Evolutionary conservation across 768 basidiomycete genomes (phyloP).

Genomic region (Chalciporus chontae): DNA sequence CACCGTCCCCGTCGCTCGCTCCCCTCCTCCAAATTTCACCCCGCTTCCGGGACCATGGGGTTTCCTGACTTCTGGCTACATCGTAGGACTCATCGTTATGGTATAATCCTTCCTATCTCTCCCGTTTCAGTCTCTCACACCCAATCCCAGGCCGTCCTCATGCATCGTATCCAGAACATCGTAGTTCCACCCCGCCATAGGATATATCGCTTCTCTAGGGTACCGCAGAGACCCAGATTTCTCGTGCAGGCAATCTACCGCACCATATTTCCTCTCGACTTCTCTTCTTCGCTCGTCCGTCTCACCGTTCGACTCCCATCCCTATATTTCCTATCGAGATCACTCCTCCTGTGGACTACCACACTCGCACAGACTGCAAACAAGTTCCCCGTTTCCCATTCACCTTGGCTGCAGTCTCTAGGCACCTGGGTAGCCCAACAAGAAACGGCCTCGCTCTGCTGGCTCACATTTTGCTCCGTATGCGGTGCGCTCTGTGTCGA

Average conservation of each 20-base stretch:
- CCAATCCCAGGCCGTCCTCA: slow-evolving; percentile 50
- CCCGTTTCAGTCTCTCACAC: not conserved
- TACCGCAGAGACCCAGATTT: slow-evolving; percentile 24
- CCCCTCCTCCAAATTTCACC: slow-evolving; percentile 10
- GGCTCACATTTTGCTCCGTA: slow-evolving; percentile 68
- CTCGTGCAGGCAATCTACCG: slow-evolving; percentile 29
- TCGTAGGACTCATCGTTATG: slow-evolving; percentile 62
- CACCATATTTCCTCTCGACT: slow-evolving; percentile 59
- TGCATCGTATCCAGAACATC: slow-evolving; percentile 77
- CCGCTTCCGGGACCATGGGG: slow-evolving; percentile 60
- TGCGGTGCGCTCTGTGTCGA: slow-evolving; percentile 65
- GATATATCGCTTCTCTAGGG: slow-evolving; percentile 10
- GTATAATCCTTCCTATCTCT: slow-evolving; percentile 33
- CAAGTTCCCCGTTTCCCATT: slow-evolving; percentile 34
- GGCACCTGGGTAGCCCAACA: slow-evolving; percentile 44
- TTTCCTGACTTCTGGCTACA: slow-evolving; percentile 73
- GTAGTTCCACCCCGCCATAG: slow-evolving; percentile 59
- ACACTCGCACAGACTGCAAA: slow-evolving; percentile 57
- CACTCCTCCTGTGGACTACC: slow-evolving; percentile 54
- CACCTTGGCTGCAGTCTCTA: slow-evolving; percentile 33
- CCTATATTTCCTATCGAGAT: slow-evolving; percentile 54
- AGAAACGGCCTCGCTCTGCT: slow-evolving; percentile 65
- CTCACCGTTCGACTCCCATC: slow-evolving; percentile 60
- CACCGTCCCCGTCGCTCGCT: slow-evolving; percentile 1
- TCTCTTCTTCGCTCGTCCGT: slow-evolving; percentile 57